Evolutionary conservation across 2,329 filamentous ascomycete genomes (phyloP).

Genomic region (Aspergillus sp.): DNA sequence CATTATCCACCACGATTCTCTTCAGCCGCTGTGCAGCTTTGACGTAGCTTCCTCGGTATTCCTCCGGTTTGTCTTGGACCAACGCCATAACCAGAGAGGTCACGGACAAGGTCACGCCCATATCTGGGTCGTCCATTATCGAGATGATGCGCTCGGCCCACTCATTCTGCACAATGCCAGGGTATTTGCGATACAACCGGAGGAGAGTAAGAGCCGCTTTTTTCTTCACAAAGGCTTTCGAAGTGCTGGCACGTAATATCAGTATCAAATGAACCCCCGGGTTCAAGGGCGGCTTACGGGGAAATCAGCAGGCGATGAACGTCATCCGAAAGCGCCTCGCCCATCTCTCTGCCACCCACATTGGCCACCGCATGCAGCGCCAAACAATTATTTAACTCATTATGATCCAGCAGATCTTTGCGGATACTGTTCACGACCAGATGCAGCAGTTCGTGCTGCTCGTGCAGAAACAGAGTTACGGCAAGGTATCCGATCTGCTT

Average conservation of each 20-base stretch:
- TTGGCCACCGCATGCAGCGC: slow-evolving; percentile 97
- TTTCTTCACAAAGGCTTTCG: slow-evolving; percentile 98
- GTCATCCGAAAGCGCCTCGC: slow-evolving; percentile 85
- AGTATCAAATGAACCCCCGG: slow-evolving; percentile 35
- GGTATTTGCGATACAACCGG: slow-evolving; percentile 90
- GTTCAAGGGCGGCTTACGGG: slow-evolving; percentile 62
- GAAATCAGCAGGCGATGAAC: slow-evolving; percentile 93
- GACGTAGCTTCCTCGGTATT: slow-evolving; percentile 90
- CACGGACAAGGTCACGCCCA: slow-evolving; percentile 91
- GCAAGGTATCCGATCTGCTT: slow-evolving; percentile 99
- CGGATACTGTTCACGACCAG: slow-evolving; percentile 97
- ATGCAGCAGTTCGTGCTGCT: slow-evolving; percentile 93
- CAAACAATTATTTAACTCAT: slow-evolving; percentile 96
- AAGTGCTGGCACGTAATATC: slow-evolving; percentile 54
- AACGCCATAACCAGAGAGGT: slow-evolving; percentile 94
- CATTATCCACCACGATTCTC: slow-evolving; percentile 84
- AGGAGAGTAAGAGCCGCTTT: slow-evolving; percentile 94
- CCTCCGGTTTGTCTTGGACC: slow-evolving; percentile 89
- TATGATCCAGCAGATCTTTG: slow-evolving; percentile 90
- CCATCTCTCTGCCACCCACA: slow-evolving; percentile 95
- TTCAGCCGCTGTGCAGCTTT: slow-evolving; percentile 90
- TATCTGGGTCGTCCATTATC: slow-evolving; percentile 94
- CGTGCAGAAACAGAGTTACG: slow-evolving; percentile 94
- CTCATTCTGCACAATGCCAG: slow-evolving; percentile 89
- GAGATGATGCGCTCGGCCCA: slow-evolving; percentile 98